phyloP scores from a whole-genome alignment of 257 asterid species.

The Henckelia pumila region DNA sequence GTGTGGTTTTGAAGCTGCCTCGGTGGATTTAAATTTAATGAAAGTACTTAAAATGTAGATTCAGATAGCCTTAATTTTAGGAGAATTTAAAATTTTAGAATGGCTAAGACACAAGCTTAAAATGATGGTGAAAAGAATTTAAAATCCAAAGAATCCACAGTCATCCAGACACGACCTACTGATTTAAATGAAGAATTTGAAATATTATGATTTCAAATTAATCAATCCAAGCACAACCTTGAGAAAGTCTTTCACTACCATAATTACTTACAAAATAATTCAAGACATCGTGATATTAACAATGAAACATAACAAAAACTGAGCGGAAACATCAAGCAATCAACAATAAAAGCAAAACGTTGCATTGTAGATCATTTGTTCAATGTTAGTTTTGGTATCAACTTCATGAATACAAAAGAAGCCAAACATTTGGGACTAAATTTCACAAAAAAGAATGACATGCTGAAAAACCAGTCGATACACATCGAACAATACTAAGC shows the following conservation, averaged over 20 bases:
- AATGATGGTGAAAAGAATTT: not conserved
- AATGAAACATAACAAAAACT: not conserved
- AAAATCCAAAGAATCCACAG: not conserved
- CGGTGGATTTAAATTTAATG: not conserved
- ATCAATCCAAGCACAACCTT: not conserved
- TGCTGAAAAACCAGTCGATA: not conserved
- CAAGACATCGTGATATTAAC: not conserved
- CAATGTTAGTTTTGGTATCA: not conserved
- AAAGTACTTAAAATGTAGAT: not conserved
- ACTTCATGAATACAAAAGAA: not conserved
- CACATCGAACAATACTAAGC: not conserved
- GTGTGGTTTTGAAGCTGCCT: not conserved
- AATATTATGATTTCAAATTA: not conserved
- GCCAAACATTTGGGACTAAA: not conserved
- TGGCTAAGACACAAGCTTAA: not conserved
- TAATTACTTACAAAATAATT: not conserved
- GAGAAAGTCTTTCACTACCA: not conserved
- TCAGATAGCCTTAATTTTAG: not conserved
- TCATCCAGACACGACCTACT: not conserved
- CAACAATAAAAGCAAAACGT: not conserved
- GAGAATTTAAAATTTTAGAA: not conserved
- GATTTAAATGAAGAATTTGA: not conserved
- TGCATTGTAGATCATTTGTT: not conserved
- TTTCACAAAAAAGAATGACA: no score
- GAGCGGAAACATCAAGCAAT: not conserved